A percentile compares a stretch with the other conserved stretches of the same genome.
Evolutionary conservation across 371 early-diverging fungal species (phyloP).

Genomic region (Mucor piriformis): DNA sequence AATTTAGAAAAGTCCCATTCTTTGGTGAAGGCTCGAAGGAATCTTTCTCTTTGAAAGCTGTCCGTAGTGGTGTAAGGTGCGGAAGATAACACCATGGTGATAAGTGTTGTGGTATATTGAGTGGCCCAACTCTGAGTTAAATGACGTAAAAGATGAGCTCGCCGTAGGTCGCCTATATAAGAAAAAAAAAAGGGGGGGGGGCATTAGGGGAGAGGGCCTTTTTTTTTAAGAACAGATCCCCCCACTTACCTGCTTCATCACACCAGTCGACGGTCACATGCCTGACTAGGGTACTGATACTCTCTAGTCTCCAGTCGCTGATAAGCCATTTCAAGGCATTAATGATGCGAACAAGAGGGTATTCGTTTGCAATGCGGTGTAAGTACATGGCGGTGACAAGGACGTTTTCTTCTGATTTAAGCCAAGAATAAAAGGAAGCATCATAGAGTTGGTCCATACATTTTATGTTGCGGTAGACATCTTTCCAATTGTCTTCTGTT

Average conservation of each 20-base stretch:
- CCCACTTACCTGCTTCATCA: slow-evolving; percentile 35
- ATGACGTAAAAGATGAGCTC: slow-evolving; percentile 58
- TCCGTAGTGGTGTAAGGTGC: slow-evolving; percentile 40
- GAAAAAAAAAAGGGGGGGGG: neutral
- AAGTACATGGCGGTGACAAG: slow-evolving; percentile 67
- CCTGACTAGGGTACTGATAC: slow-evolving; percentile 61
- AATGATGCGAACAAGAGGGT: slow-evolving; percentile 67
- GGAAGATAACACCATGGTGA: slow-evolving; percentile 43
- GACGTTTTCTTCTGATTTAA: slow-evolving; percentile 75
- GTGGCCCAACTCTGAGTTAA: slow-evolving; percentile 65
- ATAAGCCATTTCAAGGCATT: slow-evolving; percentile 74
- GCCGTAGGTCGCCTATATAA: slow-evolving; percentile 49
- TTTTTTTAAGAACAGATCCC: neutral
- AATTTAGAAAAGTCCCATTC: slow-evolving; percentile 81
- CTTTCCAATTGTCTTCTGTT: slow-evolving; percentile 51
- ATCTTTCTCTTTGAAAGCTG: slow-evolving; percentile 57
- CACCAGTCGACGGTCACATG: slow-evolving; percentile 73
- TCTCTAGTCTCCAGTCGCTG: slow-evolving; percentile 71
- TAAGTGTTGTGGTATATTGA: slow-evolving; percentile 58
- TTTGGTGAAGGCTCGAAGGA: slow-evolving; percentile 67
- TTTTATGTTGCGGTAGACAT: slow-evolving; percentile 66
- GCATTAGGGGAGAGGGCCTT: neutral
- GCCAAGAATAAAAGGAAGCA: slow-evolving; percentile 75
- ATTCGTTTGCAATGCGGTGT: slow-evolving; percentile 75
- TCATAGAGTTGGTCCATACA: slow-evolving; percentile 76